Evolutionary conservation across 2,329 filamentous ascomycete genomes (phyloP), one percentile per base, ranked within the genome.

Genomic region (Fusarium nurragi): DNA sequence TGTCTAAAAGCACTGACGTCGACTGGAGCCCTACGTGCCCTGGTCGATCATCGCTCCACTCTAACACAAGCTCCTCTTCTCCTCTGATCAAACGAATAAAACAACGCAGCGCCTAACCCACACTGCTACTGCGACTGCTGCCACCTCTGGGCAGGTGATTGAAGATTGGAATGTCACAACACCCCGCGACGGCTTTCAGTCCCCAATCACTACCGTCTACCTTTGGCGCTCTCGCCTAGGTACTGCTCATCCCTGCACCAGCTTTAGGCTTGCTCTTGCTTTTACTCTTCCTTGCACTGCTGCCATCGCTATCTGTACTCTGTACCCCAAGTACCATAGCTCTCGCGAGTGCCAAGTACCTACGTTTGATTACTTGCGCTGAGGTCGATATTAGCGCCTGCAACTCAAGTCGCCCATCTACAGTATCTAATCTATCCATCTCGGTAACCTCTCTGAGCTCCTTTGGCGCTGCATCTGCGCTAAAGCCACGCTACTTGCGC

Each of bases 81-180:
- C 61, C 68, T 60, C 67, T 63, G 61, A 60, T 67, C 69, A 72
- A 68, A 67, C 73, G 70, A 74, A 75, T 77, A 70, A 73, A 67
- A 76, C 73, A 65, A 68, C 70, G 65, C 68, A 72, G 74, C 73
- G 73, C 71, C 73, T 74, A 73, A 65, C 68, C 68, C 70, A 64
- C 68, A 69, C 65, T 64, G 57, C 32, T 18, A 34, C 32, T 34
- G 16, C 32, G 32, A 34, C 32, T 34, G 16, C 61, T 71, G 46
- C 68, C 60, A 70, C 63, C 67, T 69, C 60, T 60, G 55, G 65
- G 10, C 69, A 71, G 69, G 65, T 71, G 69, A 71, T 71, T 71
- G 69, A 71, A 55, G 65, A 69, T 65, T 70, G 66, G 58, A 70
- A 71, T 71, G 68, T 71, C 68, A 71, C 69, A 58, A 71, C 69